A percentile compares a stretch with the other conserved stretches of the same genome.
Evolutionary conservation across 2,329 filamentous ascomycete genomes (phyloP).

Genomic region (Fusarium sp.): DNA sequence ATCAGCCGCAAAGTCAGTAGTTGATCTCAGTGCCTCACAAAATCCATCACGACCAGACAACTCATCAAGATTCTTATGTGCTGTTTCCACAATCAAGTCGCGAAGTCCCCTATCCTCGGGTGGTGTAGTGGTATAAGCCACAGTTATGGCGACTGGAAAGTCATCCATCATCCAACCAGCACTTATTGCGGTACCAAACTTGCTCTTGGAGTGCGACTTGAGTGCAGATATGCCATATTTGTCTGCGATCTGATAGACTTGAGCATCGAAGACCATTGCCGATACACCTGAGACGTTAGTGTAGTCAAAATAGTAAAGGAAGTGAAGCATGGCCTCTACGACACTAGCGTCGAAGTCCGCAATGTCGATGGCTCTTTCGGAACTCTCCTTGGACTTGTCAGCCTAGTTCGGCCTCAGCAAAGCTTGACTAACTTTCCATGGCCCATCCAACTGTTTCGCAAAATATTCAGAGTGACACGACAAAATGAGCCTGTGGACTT

Average conservation of each 20-base stretch:
- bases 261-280: slow-evolving; percentile 16
- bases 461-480: slow-evolving; percentile 15
- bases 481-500: background rate
- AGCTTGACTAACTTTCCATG: slow-evolving; percentile 6
- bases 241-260: slow-evolving; percentile 19
- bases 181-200: background rate
- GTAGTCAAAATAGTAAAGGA: slow-evolving; percentile 24
- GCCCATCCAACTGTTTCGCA: background rate
- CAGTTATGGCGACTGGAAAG: background rate
- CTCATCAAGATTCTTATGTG: background rate
- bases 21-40: background rate
- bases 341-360: slow-evolving; percentile 4
- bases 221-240: slow-evolving; percentile 13
- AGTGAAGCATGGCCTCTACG: slow-evolving; percentile 20
- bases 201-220: background rate
- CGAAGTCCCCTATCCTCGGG: slow-evolving; percentile 17
- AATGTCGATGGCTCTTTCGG: background rate
- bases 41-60: background rate
- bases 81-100: background rate
- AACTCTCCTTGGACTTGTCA: slow-evolving; percentile 8
- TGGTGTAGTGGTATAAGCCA: background rate
- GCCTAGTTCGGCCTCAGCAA: too few species aligned
- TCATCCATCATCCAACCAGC: slow-evolving; percentile 4
- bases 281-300: background rate
- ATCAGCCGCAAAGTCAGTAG: slow-evolving; percentile 8